Evolutionary conservation across 306 rosid genomes (phyloP), one percentile per base, ranked within the genome.

Genomic region (Quercus dentata): DNA sequence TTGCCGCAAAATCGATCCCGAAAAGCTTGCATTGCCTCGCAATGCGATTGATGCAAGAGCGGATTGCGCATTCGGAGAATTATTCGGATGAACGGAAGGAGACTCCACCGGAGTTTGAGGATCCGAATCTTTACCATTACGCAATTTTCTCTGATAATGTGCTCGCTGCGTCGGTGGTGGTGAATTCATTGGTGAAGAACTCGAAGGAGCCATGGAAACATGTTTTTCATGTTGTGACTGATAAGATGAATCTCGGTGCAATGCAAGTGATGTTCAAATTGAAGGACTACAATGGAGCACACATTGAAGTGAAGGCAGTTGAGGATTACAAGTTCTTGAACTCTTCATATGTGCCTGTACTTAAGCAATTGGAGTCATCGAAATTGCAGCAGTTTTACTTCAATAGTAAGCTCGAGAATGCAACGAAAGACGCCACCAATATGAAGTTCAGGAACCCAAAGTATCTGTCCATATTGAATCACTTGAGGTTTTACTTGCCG

Each of bases 401-500:
- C 41, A 90, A 90, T 86, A 92, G 90, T 88, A 92, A 90, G 88
- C 93, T 92, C 1, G 95, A 92, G 86, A 92, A 92, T 83, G 97
- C 97, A 33, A 90, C 95, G 35, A 90, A 92, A 80, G 95, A 90
- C 84, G 89, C 97, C 12, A 92, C 86, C 44, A 92, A 92, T 56
- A 90, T 92, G 97, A 92, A 92, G 89, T 92, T 90, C 63, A 90
- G 97, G 89, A 92, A 92, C 74, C 97, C 97, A 1, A 90, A 92
- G 74, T 92, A 92, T 86, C 57, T 92, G 77, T 92, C 97, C 0
- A 92, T 92, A 61, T 79, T 92, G 82, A 92, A 92, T 68, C 97
- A 92, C 84, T 76, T 92, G 85, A 87, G 97, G 83, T 92, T 92
- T 79, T 92, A 92, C 84, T 75, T 92, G 86, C 97, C 94, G 0